A percentile compares a stretch with the other conserved stretches of the same genome.
Evolutionary conservation across 2,329 filamentous ascomycete species (phyloP).

Genomic region (Neofusicoccum ribis): DNA sequence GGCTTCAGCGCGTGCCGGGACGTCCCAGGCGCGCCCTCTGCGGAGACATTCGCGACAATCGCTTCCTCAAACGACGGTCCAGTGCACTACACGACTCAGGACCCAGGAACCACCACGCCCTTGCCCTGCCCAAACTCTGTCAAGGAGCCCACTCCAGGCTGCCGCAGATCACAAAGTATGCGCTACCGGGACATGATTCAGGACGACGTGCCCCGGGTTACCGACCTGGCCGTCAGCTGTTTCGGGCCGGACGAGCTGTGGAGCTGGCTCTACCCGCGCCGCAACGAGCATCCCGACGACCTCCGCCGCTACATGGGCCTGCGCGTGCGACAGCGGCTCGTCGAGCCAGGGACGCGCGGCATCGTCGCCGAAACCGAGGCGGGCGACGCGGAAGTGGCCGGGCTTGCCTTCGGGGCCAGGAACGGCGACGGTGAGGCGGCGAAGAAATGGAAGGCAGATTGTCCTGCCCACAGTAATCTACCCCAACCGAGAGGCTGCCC

Average conservation of each 20-base stretch:
- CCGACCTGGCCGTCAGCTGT: background rate
- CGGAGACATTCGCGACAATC: constrained; percentile 11
- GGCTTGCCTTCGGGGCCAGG: background rate
- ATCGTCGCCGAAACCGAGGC: background rate
- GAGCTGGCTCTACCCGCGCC: background rate
- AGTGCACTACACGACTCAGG: constrained; percentile 8
- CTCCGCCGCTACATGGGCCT: too few relatives aligned
- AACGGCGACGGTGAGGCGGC: background rate
- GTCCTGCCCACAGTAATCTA: background rate
- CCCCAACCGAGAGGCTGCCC: too few relatives aligned
- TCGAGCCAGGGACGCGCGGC: background rate
- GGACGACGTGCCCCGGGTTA: background rate
- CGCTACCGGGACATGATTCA: constrained; percentile 2
- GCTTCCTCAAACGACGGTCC: constrained; percentile 5
- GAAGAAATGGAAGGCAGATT: background rate
- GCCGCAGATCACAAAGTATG: constrained; percentile 1
- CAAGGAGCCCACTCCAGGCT: background rate
- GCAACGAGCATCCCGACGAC: background rate
- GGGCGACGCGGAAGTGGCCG: background rate
- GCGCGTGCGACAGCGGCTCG: too few relatives aligned
- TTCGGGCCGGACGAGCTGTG: background rate
- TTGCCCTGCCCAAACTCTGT: background rate
- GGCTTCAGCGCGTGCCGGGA: constrained; percentile 4
- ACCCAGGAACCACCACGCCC: background rate
- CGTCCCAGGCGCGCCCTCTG: background rate